A percentile compares a stretch with the other conserved stretches of the same genome.
Conservation (phyloP, 495 filamentous ascomycete genomes). For the Penicillium fimorum region DNA sequence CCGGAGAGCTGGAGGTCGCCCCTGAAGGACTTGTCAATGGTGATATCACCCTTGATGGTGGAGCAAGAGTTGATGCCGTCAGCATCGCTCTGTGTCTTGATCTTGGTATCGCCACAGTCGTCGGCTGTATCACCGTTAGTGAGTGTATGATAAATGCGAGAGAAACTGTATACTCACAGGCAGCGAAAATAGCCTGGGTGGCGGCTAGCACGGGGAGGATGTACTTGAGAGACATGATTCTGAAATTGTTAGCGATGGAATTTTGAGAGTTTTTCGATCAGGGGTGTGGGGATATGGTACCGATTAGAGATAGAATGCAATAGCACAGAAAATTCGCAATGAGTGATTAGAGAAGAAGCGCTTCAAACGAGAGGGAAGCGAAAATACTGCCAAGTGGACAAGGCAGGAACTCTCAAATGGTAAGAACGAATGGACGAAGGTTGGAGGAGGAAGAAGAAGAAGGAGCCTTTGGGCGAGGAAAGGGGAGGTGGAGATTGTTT, state of each 20-base stretch:
- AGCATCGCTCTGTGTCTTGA: constrained; percentile 71
- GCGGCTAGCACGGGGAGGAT: constrained; percentile 72
- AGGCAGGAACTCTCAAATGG: constrained; percentile 35
- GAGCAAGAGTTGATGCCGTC: constrained; percentile 62
- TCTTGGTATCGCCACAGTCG: constrained; percentile 48
- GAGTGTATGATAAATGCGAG: neutral
- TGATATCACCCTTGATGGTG: constrained; percentile 67
- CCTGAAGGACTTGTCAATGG: constrained; percentile 54
- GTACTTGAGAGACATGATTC: constrained; percentile 72
- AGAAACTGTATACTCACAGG: constrained; percentile 21
- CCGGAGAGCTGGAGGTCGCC: constrained; percentile 46
- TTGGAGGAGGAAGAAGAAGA: constrained; percentile 40
- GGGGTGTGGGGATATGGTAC: constrained; percentile 10
- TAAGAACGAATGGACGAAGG: constrained; percentile 49
- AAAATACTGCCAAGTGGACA: constrained; percentile 3
- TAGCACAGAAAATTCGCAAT: constrained; percentile 21
- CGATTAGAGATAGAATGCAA: constrained; percentile 18
- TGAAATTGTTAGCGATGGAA: constrained; percentile 13
- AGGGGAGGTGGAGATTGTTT: constrained; percentile 39
- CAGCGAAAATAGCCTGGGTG: constrained; percentile 56
- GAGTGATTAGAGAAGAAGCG: constrained; percentile 30
- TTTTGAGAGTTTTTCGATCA: neutral
- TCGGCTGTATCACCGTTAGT: constrained; percentile 1
- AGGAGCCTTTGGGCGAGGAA: constrained; percentile 34
- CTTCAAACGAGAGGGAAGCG: constrained; percentile 31